phyloP scores from a whole-genome alignment of 495 filamentous ascomycete genomes.

The Penicillium psychrofluorescens region DNA sequence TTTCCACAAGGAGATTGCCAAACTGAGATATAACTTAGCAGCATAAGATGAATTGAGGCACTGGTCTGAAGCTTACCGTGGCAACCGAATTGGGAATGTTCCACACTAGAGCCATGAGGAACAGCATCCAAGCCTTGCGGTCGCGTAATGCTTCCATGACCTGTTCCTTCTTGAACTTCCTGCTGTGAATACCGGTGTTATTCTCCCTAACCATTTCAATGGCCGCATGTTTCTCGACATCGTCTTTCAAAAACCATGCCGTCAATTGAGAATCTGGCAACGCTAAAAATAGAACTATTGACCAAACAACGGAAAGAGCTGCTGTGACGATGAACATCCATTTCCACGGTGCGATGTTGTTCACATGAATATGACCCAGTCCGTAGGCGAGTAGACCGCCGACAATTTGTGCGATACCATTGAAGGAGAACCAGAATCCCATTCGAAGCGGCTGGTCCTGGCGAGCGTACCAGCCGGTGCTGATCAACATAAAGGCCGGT shows the following conservation, averaged over 20 bases:
- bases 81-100: too few relatives aligned
- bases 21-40: too few relatives aligned
- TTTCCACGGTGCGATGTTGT: constrained; percentile 24
- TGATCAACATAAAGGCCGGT: constrained; percentile 23
- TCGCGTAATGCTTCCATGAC: constrained; percentile 2
- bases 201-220: too few relatives aligned
- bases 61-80: too few relatives aligned
- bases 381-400: constrained; percentile 10
- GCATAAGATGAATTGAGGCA: too few relatives aligned
- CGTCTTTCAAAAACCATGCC: too few relatives aligned
- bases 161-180: constrained; percentile 4
- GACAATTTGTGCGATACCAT: constrained; percentile 7
- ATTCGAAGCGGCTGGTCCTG: constrained; percentile 24
- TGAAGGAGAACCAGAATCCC: constrained; percentile 17
- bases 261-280: too few relatives aligned
- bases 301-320: constrained; percentile 22
- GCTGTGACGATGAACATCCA: constrained; percentile 33
- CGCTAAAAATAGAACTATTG: constrained; percentile 11
- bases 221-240: too few relatives aligned
- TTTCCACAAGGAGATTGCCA: too few relatives aligned
- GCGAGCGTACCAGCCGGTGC: constrained; percentile 23
- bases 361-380: constrained; percentile 4
- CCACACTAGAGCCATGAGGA: neutral
- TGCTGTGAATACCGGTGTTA: neutral
- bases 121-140: constrained; percentile 7